These are phyloP conservation scores for Cryphonectria parasitica DNA, from an alignment of 2,329 filamentous ascomycete species.

Conservation along the genomic window DNA sequence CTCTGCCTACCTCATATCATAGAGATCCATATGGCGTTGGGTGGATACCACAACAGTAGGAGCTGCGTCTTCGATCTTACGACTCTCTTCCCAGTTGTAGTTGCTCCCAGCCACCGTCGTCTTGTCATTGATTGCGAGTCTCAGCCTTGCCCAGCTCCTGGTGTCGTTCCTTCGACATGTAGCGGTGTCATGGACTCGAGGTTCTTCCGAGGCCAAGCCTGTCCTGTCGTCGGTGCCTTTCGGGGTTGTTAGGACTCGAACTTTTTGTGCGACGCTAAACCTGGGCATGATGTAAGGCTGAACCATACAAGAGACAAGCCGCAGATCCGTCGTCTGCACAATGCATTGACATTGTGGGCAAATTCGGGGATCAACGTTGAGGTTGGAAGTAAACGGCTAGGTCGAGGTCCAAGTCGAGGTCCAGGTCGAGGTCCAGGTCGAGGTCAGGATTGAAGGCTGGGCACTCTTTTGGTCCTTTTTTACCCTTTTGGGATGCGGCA, in stretches of 20 bases:
- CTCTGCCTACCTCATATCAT: not conserved
- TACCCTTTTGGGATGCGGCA: not conserved
- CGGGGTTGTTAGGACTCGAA: not conserved
- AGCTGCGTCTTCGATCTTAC: not conserved
- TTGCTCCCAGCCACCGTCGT: not conserved
- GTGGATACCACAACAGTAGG: not conserved
- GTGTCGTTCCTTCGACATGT: not conserved
- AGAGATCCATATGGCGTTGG: not conserved
- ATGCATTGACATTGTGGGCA: not conserved
- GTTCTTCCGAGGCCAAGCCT: not conserved
- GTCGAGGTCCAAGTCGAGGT: not conserved
- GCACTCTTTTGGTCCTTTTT: not conserved
- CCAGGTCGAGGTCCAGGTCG: not conserved
- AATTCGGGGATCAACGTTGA: not conserved
- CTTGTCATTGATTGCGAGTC: not conserved
- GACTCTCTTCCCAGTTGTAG: not conserved
- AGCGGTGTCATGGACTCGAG: not conserved
- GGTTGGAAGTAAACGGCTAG: not conserved
- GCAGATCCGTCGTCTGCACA: not conserved
- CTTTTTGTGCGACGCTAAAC: not conserved
- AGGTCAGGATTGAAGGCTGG: not conserved
- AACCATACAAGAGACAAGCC: too few species aligned
- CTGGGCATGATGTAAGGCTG: too few species aligned
- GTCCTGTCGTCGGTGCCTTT: not conserved
- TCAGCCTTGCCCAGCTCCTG: not conserved